These are phyloP conservation scores for Cytospora schulzeri DNA, from an alignment of 2,329 filamentous ascomycete species.

Conservation along the genomic window DNA sequence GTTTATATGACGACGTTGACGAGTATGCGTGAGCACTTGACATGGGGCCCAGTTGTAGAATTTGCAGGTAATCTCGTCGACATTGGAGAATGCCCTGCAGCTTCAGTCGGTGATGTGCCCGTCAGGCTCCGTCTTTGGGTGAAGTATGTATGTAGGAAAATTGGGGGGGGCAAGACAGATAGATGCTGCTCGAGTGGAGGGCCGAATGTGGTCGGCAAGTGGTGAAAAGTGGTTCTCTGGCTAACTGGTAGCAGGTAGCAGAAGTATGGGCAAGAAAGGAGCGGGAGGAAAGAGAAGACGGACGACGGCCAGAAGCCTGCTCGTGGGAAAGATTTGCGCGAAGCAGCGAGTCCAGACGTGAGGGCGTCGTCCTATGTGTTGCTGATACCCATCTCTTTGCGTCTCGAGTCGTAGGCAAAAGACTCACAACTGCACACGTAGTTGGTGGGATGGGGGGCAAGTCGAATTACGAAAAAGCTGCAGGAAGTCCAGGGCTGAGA, in stretches of 20 bases:
- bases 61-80: background rate
- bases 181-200: background rate
- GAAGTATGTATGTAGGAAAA: background rate
- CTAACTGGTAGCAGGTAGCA: background rate
- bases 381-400: conserved; percentile 3
- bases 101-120: background rate
- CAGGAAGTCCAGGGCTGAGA: conserved; percentile 5
- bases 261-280: background rate
- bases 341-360: background rate
- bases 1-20: background rate
- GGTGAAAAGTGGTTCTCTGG: background rate
- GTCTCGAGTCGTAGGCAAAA: background rate
- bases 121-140: background rate
- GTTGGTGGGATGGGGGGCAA: conserved; percentile 8
- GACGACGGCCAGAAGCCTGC: conserved; percentile 1
- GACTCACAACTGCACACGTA: background rate
- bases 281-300: background rate
- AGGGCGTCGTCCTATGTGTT: conserved; percentile 1
- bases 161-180: background rate
- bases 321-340: background rate
- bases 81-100: background rate
- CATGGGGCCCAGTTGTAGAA: background rate
- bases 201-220: background rate
- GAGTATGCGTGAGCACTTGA: background rate
- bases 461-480: conserved; percentile 18